Evolutionary conservation across 2,329 filamentous ascomycete genomes (phyloP), one percentile per base, ranked within the genome.

Genomic region (Biscogniauxia sp.): DNA sequence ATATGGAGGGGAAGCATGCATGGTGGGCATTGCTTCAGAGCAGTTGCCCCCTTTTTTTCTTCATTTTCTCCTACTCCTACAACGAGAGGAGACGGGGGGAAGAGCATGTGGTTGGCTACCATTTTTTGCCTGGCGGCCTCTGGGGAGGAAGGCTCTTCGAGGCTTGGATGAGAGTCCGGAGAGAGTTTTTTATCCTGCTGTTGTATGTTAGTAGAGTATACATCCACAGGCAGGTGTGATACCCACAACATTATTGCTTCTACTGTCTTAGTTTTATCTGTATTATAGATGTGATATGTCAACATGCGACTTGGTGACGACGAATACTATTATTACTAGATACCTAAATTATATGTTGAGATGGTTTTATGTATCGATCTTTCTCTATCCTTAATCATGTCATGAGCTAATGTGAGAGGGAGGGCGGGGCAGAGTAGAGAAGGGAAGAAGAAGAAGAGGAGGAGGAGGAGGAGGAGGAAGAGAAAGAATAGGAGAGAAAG

Each of bases 221-320:
- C 32, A 54, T 54, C 26, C 26, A 32, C 26, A 32, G 26, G 28
- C 52, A 54, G 26, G 52, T 54, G 32, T 54, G 52, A 54, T 54
- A 54, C 52, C 52, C 52, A 54, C 23, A 15, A 54, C 25, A 32
- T 45, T 11, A n/a, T 45, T 45, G 37, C 2, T 45, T 9, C 11
- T 45, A 45, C 17, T 45, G 17, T 45, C 2, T 45, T n/a, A 17
- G 28, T 32, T 32, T 32, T 32, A 32, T 32, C 7, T 32, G 28
- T 32, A 32, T 32, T 32, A 32, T 32, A 32, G 28, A 13, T 32
- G 28, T 32, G 28, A 32, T 32, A 13, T 32, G 28, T 32, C 28
- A 32, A 32, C 9, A 9, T 32, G 28, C 9, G 28, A 32, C 28
- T 32, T 32, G 28, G 11, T 32, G 11, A 32, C 11, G 28, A 32